A percentile compares a stretch with the other conserved stretches of the same genome.
These are phyloP conservation scores for Chaetomidium leptoderma DNA, from an alignment of 495 filamentous ascomycete species.

Conservation along the genomic window DNA sequence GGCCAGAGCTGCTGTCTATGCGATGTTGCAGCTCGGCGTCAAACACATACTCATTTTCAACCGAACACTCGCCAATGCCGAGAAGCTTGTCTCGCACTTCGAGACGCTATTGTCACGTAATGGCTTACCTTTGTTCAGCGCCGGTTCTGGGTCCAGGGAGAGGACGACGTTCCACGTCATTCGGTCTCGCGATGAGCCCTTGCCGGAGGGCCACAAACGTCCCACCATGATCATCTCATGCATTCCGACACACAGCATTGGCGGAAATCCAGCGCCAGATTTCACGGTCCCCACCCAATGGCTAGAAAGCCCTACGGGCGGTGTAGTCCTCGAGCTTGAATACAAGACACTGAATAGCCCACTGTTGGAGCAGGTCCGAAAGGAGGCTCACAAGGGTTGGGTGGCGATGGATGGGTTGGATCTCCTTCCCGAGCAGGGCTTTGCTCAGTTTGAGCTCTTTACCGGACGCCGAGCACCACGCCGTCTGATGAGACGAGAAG, in stretches of 20 bases:
- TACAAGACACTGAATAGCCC: slow-evolving; percentile 66
- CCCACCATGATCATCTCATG: slow-evolving; percentile 68
- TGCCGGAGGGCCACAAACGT: slow-evolving; percentile 55
- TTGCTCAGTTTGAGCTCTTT: slow-evolving; percentile 73
- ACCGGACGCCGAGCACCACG: slow-evolving; percentile 68
- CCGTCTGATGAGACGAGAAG: slow-evolving; percentile 62
- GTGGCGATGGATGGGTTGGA: slow-evolving; percentile 68
- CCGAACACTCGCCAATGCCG: slow-evolving; percentile 55
- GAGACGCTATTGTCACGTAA: slow-evolving; percentile 37
- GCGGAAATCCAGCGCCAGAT: slow-evolving; percentile 56
- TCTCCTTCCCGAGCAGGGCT: slow-evolving; percentile 69
- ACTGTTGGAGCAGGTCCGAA: slow-evolving; percentile 58
- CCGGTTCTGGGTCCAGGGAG: slow-evolving; percentile 42
- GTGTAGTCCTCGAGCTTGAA: slow-evolving; percentile 66
- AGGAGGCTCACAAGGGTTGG: slow-evolving; percentile 60
- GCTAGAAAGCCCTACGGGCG: slow-evolving; percentile 66
- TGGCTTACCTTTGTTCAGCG: slow-evolving; percentile 42
- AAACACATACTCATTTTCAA: slow-evolving; percentile 70
- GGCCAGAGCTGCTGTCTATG: slow-evolving; percentile 69
- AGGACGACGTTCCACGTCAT: slow-evolving; percentile 55
- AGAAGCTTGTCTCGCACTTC: slow-evolving; percentile 63
- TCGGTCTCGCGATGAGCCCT: slow-evolving; percentile 51
- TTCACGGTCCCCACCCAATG: slow-evolving; percentile 65
- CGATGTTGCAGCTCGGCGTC: slow-evolving; percentile 69
- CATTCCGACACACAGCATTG: slow-evolving; percentile 62